Conservation (phyloP, 1,284 basidiomycete genomes). For the Leccinum subfulvum region DNA sequence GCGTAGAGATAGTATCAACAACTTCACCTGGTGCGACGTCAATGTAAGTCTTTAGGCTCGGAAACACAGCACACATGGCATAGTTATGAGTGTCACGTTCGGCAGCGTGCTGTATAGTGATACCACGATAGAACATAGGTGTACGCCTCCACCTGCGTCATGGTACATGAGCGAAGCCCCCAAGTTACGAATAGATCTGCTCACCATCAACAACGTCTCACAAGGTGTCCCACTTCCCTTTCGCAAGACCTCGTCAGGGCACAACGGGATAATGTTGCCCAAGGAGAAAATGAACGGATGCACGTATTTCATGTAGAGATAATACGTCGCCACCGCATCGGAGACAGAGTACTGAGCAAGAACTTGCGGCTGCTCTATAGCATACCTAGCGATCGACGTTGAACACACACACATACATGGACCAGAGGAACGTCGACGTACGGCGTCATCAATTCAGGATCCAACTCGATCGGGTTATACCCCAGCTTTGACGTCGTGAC, state of each 20-base stretch:
- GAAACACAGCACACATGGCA: too few species aligned
- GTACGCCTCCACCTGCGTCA: slow-evolving; percentile 87
- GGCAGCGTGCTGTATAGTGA: too few species aligned
- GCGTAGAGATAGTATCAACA: too few species aligned
- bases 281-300: slow-evolving; percentile 99
- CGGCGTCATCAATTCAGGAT: slow-evolving; percentile 99
- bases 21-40: too few species aligned
- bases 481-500: slow-evolving; percentile 97
- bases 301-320: slow-evolving; percentile 99
- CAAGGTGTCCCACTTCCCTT: slow-evolving; percentile 97
- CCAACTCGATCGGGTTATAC: slow-evolving; percentile 96
- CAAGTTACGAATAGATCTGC: slow-evolving; percentile 23
- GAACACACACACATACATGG: not conserved
- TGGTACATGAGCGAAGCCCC: slow-evolving; percentile 3
- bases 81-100: too few species aligned
- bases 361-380: slow-evolving; percentile 91
- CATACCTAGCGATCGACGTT: slow-evolving; percentile 65
- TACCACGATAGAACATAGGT: too few species aligned
- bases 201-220: slow-evolving; percentile 96
- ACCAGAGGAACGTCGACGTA: slow-evolving; percentile 41
- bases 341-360: slow-evolving; percentile 99
- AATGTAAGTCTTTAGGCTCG: too few species aligned
- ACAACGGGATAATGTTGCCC: slow-evolving; percentile 98
- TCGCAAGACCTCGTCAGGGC: slow-evolving; percentile 93
- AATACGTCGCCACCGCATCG: slow-evolving; percentile 99